Evolutionary conservation across 805 yeast species (phyloP), one percentile per base, ranked within the genome.

Genomic region (Scheffersomyces coipomensis): DNA sequence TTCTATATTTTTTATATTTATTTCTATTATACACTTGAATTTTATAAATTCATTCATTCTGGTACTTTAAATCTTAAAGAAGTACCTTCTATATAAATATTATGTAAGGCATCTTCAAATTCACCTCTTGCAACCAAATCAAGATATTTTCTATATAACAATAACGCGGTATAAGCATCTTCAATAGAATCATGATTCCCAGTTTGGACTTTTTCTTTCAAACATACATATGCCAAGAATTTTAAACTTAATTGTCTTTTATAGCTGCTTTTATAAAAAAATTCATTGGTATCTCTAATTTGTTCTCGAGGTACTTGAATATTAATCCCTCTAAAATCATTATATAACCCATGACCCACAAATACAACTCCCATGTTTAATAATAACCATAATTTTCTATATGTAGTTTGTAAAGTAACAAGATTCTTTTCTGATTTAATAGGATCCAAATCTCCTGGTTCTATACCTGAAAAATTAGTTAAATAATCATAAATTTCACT

Each of bases 171-270:
- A 40, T 73, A 68, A 0, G 99, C 97, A 66, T 93, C 99, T 55
- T 93, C 99, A 33, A 93, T 89, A 1, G 98, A 91, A 58, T 95
- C 98, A 62, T 93, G 99, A 55, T 91, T 91, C 2, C 93, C 96
- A 2, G 80, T 81, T 59, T 93, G 99, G 23, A 95, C 95, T 35
- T 80, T 75, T 45, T 79, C 81, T 24, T 76, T 76, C 38, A 93
- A 68, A 34, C 91, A 70, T 21, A 80, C 79, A 74, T 89, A 89
- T 10, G 95, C 88, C 56, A 93, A 66, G 57, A 88, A 93, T 55
- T 91, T 84, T 49, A 93, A 73, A 3, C 96, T 87, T 25, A 93
- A 68, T 44, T 81, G 84, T 43, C 99, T 68, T 53, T 85, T 87
- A 48, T 80, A 75, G 34, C 84, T 82, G 36, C 85, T 81, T 48